Base-by-base conservation (phyloP, 1,284 basidiomycete genomes). In the Pholiota adiposa region DNA sequence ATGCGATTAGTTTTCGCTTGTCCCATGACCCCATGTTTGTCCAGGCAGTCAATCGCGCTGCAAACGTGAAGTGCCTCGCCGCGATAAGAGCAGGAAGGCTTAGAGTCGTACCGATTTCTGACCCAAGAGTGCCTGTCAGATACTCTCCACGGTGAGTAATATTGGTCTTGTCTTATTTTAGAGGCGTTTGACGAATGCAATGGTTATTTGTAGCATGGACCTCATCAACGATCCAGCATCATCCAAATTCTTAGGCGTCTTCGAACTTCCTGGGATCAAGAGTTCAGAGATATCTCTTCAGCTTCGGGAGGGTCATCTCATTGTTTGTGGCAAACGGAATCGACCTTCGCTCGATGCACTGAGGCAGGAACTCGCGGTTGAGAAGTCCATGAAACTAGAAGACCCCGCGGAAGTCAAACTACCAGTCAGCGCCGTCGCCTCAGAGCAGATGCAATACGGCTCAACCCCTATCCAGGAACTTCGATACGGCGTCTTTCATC, bases 251-350 rank as follows among this genome's bases (percentile, higher is more conserved):
- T 70, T 76, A 4, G 83, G 83, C 6, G 73, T 79, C 2, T 79
- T 87, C 60, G 86, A 88, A 66, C 69, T 87, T 4, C 85, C 86
- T 19, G 85, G 85, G 6, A 75, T 87, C 53, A 78, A 77, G 58
- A 78, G 74, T n/a, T 70, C 76, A 8, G 79, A 85, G 33, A 72
- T 87, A 3, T 70, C 73, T 1, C 70, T 87, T 1, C 70, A 76
- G 31, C 71, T 86, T 25, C 73, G 76, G 43, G 73, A 78, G 5
- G 76, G 75, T 5, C 64, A 70, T 18, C 74, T 87, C 48, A 67
- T 81, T 14, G 69, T 87, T 23, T 70, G 73, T 7, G 85, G 85
- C 23, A 73, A 77, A 52, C 78, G 84, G n/a, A 71, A 64, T 9
- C 65, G 72, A n/a, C 63, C 70, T 53, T 61, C 61, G 18, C 23